Percentiles rank a stretch among this genome's conserved stretches.
phyloP scores from a whole-genome alignment of 257 asterid genomes.

The Nicotiana attenuata region DNA sequence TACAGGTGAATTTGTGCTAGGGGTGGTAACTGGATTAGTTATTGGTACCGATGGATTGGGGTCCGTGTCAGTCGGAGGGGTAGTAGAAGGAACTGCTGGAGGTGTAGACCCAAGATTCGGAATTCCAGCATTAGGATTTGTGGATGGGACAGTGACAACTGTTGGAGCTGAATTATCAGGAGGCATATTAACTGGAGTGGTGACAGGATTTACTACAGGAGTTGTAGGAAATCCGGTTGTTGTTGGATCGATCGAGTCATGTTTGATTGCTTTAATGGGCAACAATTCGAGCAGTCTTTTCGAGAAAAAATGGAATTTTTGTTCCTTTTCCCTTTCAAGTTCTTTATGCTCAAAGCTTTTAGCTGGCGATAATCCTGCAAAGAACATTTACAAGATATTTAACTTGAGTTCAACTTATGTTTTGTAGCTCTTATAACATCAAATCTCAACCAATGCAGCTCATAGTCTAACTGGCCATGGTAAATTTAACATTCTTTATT shows the following conservation, averaged over 20 bases:
- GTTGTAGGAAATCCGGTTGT: constrained; percentile 34
- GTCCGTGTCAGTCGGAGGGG: constrained; percentile 24
- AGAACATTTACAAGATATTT: neutral
- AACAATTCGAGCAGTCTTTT: constrained; percentile 25
- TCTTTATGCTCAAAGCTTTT: constrained; percentile 14
- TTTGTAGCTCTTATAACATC: neutral
- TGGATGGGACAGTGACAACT: constrained; percentile 40
- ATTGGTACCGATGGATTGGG: constrained; percentile 13
- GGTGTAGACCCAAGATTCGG: constrained; percentile 34
- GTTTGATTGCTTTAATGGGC: constrained; percentile 23
- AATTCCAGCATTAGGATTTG: constrained; percentile 34
- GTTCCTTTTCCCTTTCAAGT: constrained; percentile 14
- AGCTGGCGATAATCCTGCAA: constrained; percentile 27
- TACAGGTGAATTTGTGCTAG: constrained; percentile 35
- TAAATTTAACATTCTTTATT: neutral
- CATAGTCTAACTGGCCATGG: neutral
- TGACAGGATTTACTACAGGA: constrained; percentile 61
- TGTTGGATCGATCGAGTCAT: constrained; percentile 34
- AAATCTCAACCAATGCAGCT: neutral
- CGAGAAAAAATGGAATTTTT: constrained; percentile 13
- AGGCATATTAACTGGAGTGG: constrained; percentile 56
- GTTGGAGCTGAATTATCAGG: constrained; percentile 34
- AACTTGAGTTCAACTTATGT: neutral
- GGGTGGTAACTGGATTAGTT: constrained; percentile 37
- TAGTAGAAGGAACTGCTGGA: constrained; percentile 26